A percentile compares a stretch with the other conserved stretches of the same genome.
These are phyloP conservation scores for Xylaria digitata DNA, from an alignment of 2,329 filamentous ascomycete genomes.

Conservation along the genomic window DNA sequence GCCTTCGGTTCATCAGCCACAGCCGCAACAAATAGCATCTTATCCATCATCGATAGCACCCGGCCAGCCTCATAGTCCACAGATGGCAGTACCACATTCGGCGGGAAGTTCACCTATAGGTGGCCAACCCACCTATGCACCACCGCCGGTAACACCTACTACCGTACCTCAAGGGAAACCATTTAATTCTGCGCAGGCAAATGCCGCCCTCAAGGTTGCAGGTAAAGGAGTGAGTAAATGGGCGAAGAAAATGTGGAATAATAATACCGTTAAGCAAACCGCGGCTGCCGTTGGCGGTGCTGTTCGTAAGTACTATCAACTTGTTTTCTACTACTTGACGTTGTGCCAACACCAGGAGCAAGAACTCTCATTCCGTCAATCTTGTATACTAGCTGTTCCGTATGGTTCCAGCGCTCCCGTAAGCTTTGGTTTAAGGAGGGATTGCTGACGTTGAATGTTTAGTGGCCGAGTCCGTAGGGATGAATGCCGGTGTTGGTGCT, in stretches of 20 bases:
- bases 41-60: slow-evolving; percentile 4
- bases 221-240: slow-evolving; percentile 50
- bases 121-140: slow-evolving; percentile 25
- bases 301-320: slow-evolving; percentile 39
- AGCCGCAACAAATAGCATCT: slow-evolving; percentile 8
- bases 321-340: background rate
- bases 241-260: slow-evolving; percentile 48
- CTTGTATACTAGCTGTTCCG: slow-evolving; percentile 20
- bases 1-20: slow-evolving; percentile 2
- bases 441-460: slow-evolving; percentile 18
- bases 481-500: slow-evolving; percentile 30
- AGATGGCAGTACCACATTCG: slow-evolving; percentile 4
- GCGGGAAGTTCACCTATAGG: slow-evolving; percentile 2
- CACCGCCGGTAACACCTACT: slow-evolving; percentile 19
- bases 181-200: slow-evolving; percentile 42
- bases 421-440: background rate
- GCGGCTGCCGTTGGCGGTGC: slow-evolving; percentile 43
- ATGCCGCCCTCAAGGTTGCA: slow-evolving; percentile 40
- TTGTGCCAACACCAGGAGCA: slow-evolving; percentile 26
- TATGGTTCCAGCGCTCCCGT: slow-evolving; percentile 28
- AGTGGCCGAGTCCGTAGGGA: slow-evolving; percentile 39
- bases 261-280: slow-evolving; percentile 44
- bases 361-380: slow-evolving; percentile 33
- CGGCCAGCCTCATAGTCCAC: slow-evolving; percentile 26
- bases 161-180: slow-evolving; percentile 33